Base-by-base conservation (phyloP, 768 basidiomycete species). In the Steccherinum ochraceum region DNA sequence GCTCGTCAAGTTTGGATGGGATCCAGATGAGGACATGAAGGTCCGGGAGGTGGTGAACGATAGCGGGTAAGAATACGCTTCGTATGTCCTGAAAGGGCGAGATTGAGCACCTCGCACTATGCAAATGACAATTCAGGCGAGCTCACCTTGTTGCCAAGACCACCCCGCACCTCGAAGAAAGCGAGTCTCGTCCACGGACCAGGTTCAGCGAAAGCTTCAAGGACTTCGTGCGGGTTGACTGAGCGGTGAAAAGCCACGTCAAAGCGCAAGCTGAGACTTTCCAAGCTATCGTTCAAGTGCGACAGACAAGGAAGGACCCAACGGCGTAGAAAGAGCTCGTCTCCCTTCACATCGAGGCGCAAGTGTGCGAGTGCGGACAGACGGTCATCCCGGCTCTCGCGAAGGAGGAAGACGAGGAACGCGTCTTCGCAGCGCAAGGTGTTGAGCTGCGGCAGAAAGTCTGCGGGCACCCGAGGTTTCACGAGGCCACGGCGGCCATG, bases 201-300 rank as follows among this genome's bases (percentile, higher is more conserved):
- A n/a, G n/a, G n/a, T n/a, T n/a, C n/a, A n/a, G n/a, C n/a, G n/a
- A n/a, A n/a, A n/a, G n/a, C n/a, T n/a, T n/a, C n/a, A n/a, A n/a
- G n/a, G n/a, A n/a, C n/a, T n/a, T n/a, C n/a, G n/a, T n/a, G n/a
- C n/a, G n/a, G n/a, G n/a, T n/a, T n/a, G n/a, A n/a, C n/a, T n/a
- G n/a, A n/a, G n/a, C n/a, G n/a, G n/a, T n/a, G n/a, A n/a, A n/a
- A n/a, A n/a, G n/a, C n/a, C n/a, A 26, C 35, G 23, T 23, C 46
- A 5, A 48, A 19, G 24, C 49, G 49, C 43, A 54, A n/a, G 45
- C 48, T 50, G 12, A 54, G 53, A n/a, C 43, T 41, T 48, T 45
- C 19, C 25, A 50, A 16, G 4, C 27, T 54, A 12, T 41, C 13
- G 20, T 44, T 53, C 23, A 49, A 49, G 19, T 35, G 19, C 16